A percentile compares a stretch with the other conserved stretches of the same genome.
Conservation (phyloP, 2,329 filamentous ascomycete species). For the Botrytis pseudocinerea region DNA sequence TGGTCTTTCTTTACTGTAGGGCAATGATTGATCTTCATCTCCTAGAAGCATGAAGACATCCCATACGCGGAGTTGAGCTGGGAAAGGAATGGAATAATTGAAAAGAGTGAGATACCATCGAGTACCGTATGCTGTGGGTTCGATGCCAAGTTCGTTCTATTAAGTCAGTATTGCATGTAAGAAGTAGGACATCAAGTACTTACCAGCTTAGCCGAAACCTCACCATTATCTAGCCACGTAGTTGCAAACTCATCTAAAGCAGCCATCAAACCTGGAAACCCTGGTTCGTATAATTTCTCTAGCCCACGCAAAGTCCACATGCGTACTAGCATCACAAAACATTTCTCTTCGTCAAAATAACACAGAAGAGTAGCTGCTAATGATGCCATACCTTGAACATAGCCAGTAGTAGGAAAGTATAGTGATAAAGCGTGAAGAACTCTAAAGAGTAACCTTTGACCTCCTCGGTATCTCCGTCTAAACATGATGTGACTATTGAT, state of each 20-base stretch:
- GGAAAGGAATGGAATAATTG: constrained; percentile 93
- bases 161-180: constrained; percentile 25
- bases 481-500: constrained; percentile 99
- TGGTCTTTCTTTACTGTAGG: constrained; percentile 40
- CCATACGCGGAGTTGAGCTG: constrained; percentile 93
- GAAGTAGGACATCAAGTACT: constrained; percentile 43
- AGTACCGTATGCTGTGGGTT: constrained; percentile 90
- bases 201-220: constrained; percentile 79
- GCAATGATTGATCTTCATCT: constrained; percentile 56
- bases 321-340: constrained; percentile 95
- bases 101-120: constrained; percentile 97
- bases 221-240: constrained; percentile 75
- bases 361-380: constrained; percentile 89
- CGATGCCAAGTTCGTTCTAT: constrained; percentile 74
- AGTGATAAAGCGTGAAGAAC: constrained; percentile 90
- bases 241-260: constrained; percentile 83
- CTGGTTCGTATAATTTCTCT: constrained; percentile 77
- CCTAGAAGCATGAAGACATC: constrained; percentile 96
- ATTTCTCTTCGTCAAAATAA: constrained; percentile 93
- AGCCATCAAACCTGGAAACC: constrained; percentile 83
- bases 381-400: constrained; percentile 97
- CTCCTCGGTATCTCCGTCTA: constrained; percentile 83
- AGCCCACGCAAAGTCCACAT: constrained; percentile 89
- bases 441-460: constrained; percentile 87
- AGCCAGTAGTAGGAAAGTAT: constrained; percentile 87